Percentiles rank a stretch among this genome's conserved stretches.
These are phyloP conservation scores for Dactylonectria macrodidyma DNA, from an alignment of 2,329 filamentous ascomycete species.

Conservation along the genomic window DNA sequence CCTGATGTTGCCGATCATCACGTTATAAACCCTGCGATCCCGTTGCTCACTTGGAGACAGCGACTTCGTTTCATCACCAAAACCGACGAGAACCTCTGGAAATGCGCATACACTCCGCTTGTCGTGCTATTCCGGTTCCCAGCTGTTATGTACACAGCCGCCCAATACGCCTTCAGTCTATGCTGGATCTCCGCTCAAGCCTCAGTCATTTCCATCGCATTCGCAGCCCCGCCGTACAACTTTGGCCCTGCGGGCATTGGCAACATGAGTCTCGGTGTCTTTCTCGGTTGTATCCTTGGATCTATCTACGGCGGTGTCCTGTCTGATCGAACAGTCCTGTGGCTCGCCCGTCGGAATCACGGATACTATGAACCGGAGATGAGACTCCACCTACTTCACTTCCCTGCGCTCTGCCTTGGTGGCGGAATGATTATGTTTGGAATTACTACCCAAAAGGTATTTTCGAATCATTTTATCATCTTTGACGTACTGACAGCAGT, in stretches of 20 bases:
- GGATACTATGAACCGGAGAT: conserved; percentile 61
- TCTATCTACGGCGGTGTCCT: conserved; percentile 53
- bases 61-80: conserved; percentile 33
- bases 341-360: conserved; percentile 53
- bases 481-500: neutral
- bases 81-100: conserved; percentile 33
- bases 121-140: conserved; percentile 47
- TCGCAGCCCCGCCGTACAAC: conserved; percentile 50
- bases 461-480: neutral
- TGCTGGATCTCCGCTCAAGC: conserved; percentile 53
- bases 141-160: conserved; percentile 53
- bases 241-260: conserved; percentile 43
- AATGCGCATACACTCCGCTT: conserved; percentile 18
- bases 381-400: conserved; percentile 50
- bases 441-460: conserved; percentile 49
- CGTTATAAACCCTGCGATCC: conserved; percentile 13
- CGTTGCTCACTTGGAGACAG: conserved; percentile 24
- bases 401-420: conserved; percentile 50
- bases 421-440: conserved; percentile 57
- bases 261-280: conserved; percentile 41
- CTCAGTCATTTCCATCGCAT: conserved; percentile 50
- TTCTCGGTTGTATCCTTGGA: conserved; percentile 56
- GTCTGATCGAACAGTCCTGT: conserved; percentile 53
- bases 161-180: conserved; percentile 55
- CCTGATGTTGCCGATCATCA: neutral